Conservation (phyloP, 305 asterid genomes). For the Nicotiana rustica region DNA sequence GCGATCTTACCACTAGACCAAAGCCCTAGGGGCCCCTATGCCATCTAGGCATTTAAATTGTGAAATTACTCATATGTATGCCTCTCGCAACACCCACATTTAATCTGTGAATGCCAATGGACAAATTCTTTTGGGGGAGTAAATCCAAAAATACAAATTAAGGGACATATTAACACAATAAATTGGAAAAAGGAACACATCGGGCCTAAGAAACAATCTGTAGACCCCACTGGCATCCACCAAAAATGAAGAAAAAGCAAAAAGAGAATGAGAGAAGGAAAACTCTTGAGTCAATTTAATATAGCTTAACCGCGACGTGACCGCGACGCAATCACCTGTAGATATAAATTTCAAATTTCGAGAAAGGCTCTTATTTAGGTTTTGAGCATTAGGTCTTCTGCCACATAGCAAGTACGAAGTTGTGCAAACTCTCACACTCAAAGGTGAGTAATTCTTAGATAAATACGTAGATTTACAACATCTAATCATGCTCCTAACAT, state of each 20-base stretch:
- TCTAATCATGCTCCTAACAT: no score
- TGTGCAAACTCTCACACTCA: no score
- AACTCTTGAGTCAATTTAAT: background rate
- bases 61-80: constrained; percentile 6
- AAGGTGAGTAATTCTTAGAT: no score
- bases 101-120: background rate
- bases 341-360: no score
- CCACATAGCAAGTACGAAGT: no score
- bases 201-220: background rate
- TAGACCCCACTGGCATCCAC: background rate
- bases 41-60: background rate
- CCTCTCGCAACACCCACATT: background rate
- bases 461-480: no score
- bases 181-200: background rate
- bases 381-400: no score
- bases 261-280: background rate
- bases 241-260: background rate
- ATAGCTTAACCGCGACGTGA: background rate
- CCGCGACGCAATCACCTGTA: no score
- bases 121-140: background rate
- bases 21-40: background rate
- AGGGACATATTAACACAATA: background rate
- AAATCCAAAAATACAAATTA: background rate
- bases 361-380: no score
- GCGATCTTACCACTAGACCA: background rate